Base-by-base conservation (phyloP, 305 asterid genomes). In the Rubia balearica region DNA sequence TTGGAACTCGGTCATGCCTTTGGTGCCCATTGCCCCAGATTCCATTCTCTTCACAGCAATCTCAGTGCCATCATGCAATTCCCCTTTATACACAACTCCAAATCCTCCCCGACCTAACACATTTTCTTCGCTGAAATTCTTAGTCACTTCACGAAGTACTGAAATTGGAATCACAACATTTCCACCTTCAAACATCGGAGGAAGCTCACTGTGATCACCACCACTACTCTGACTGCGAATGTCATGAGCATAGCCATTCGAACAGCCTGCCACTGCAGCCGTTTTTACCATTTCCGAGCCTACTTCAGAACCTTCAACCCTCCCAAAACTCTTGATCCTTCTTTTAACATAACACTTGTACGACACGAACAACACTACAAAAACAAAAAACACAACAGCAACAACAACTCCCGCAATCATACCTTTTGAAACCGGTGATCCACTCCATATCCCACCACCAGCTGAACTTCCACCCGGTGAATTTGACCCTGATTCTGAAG, bases 31-130 rank as follows among this genome's bases (percentile, higher is more conserved):
- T 7, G 86, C 82, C 16, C 90, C 91, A 3, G 96, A 84, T 73
- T 90, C 96, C 98, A 93, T 93, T 77, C 96, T 86, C 85, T 93
- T 93, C 63, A 93, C 97, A 0, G 98, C 98, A 49, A 93, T 90
- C 48, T 84, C 84, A 43, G 97, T 93, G 22, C 98, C 98, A 69
- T 93, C 98, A 0, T 89, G 92, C 79, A 93, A 78, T 69, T 86
- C 97, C 0, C 98, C 98, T 74, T 86, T 90, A 77, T 92, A 92
- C 56, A 92, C 98, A 6, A 88, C 89, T 8, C 98, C 97, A 57
- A 92, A 92, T 41, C 97, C 98, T 61, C 98, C 97, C 75, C 92
- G 80, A 17, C 97, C 98, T 74, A 92, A 65, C 33, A 90, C 73
- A 80, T 90, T 89, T 8, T 80, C 80, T 53, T 82, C 92, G 5